Conservation (phyloP, 2,329 filamentous ascomycete genomes). For the Raffaelea ambrosiae region DNA sequence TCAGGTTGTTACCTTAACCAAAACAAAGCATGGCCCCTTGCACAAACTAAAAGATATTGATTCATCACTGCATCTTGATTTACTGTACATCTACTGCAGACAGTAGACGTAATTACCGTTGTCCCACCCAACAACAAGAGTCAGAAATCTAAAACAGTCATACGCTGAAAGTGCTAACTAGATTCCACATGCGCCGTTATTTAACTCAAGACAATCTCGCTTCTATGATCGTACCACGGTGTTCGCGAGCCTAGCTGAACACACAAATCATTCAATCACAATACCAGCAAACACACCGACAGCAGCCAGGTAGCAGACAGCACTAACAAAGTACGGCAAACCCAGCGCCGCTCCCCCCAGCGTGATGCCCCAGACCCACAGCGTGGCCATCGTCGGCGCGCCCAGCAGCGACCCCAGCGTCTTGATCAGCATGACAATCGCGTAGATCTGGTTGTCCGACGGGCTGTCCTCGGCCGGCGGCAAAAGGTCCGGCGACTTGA, state of each 20-base stretch:
- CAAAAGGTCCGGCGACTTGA: conserved; percentile 32
- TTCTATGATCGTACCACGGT: too few relatives aligned
- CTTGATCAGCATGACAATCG: conserved; percentile 43
- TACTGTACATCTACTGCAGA: too few relatives aligned
- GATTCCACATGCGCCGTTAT: too few relatives aligned
- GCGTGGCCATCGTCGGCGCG: conserved; percentile 34
- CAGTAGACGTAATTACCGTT: too few relatives aligned
- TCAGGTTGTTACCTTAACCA: too few relatives aligned
- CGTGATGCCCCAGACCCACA: conserved; percentile 37
- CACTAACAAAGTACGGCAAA: conserved; percentile 31
- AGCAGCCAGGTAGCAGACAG: conserved; percentile 27
- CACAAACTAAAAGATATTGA: too few relatives aligned
- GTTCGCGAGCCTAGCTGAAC: neutral
- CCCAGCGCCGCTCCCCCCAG: conserved; percentile 26
- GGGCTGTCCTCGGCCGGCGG: conserved; percentile 1
- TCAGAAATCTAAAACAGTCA: too few relatives aligned
- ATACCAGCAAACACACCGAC: conserved; percentile 20
- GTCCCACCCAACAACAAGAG: too few relatives aligned
- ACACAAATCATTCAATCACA: conserved; percentile 1
- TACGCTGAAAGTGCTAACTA: too few relatives aligned
- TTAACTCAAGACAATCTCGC: too few relatives aligned
- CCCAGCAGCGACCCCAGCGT: conserved; percentile 38
- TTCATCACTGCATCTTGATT: too few relatives aligned
- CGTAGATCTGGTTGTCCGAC: conserved; percentile 28
- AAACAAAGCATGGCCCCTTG: too few relatives aligned